Percentiles rank a stretch among this genome's conserved stretches.
These are phyloP conservation scores for Phytophthora macrochlamydospora DNA, from an alignment of 352 stramenopile species.

Conservation along the genomic window DNA sequence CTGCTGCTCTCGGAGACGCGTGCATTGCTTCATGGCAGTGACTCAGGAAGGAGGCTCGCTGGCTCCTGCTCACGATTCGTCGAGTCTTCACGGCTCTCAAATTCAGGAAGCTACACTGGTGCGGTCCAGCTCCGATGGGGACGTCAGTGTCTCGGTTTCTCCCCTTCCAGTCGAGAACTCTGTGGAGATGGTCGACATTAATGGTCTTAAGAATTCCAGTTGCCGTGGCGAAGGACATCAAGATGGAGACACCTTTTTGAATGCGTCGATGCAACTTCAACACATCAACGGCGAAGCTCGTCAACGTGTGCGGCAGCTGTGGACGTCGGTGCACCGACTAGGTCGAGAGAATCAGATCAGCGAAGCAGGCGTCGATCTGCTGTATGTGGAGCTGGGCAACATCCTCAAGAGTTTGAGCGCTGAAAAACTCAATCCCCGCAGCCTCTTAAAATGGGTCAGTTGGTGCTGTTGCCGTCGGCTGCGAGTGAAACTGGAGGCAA, in stretches of 20 bases:
- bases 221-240: neutral
- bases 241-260: constrained; percentile 50
- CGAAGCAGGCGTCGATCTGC: constrained; percentile 48
- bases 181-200: constrained; percentile 6
- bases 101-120: constrained; percentile 15
- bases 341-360: constrained; percentile 55
- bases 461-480: constrained; percentile 54
- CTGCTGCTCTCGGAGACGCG: neutral
- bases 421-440: constrained; percentile 54
- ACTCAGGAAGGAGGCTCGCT: neutral
- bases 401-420: constrained; percentile 63
- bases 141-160: constrained; percentile 20
- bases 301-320: constrained; percentile 65
- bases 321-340: constrained; percentile 62
- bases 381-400: constrained; percentile 61
- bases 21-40: neutral
- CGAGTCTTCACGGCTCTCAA: neutral
- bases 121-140: constrained; percentile 41
- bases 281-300: constrained; percentile 66
- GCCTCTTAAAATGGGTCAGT: constrained; percentile 49
- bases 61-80: neutral
- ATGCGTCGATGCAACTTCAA: constrained; percentile 67
- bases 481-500: constrained; percentile 10
- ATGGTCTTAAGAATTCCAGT: neutral
- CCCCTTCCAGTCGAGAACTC: constrained; percentile 11